Conservation (phyloP, 345 rosid species). For the Arabis alpina region DNA sequence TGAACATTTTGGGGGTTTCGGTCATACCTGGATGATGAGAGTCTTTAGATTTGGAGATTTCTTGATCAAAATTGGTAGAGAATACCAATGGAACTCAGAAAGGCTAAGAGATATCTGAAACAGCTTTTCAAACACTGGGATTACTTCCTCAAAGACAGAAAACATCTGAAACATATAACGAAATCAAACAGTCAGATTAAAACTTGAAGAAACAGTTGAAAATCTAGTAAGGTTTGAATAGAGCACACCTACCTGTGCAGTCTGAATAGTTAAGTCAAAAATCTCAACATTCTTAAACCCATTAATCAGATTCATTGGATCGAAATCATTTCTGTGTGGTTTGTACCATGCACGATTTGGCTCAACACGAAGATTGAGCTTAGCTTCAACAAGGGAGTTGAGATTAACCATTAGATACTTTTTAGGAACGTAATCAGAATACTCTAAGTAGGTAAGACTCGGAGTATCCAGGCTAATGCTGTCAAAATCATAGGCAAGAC, state of each 20-base stretch:
- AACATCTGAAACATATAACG: background rate
- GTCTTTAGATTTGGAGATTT: slow-evolving; percentile 11
- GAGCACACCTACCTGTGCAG: background rate
- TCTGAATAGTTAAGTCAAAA: background rate
- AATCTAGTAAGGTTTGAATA: too few species aligned
- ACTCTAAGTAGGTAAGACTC: slow-evolving; percentile 1
- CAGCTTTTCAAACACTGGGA: slow-evolving; percentile 8
- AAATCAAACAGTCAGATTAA: background rate
- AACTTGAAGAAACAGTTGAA: too few species aligned
- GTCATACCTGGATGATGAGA: slow-evolving; percentile 4
- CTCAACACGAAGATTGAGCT: background rate
- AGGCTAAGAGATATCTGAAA: too few species aligned
- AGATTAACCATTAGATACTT: background rate
- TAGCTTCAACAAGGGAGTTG: slow-evolving; percentile 17
- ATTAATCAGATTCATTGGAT: slow-evolving; percentile 4
- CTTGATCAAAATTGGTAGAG: background rate
- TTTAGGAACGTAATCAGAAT: background rate
- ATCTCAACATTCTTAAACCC: background rate
- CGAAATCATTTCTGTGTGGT: background rate
- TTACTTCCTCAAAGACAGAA: background rate
- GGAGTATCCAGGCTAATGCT: slow-evolving; percentile 5
- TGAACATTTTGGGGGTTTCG: background rate
- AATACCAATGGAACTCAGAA: background rate
- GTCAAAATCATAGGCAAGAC: slow-evolving; percentile 9
- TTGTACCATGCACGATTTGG: background rate